Percentiles rank a stretch among this genome's conserved stretches.
Evolutionary conservation across 1,139 yeast genomes (phyloP).

Genomic region (Saccharomyces hybrid): DNA sequence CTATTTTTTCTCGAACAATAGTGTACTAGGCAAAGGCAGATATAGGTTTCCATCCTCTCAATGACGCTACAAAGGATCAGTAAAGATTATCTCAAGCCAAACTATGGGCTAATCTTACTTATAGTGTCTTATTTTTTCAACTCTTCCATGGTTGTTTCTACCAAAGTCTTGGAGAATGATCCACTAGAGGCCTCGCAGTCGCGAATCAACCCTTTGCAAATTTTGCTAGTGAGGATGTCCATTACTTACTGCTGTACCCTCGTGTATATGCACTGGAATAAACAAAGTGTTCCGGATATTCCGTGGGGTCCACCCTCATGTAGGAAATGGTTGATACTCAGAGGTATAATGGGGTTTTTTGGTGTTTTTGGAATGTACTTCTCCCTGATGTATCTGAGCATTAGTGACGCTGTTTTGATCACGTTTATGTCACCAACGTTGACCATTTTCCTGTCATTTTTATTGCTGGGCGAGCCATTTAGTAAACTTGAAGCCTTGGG

Average conservation of each 20-base stretch:
- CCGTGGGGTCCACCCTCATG: conserved; percentile 64
- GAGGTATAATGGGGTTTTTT: conserved; percentile 70
- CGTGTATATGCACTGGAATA: conserved; percentile 44
- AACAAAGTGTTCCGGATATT: conserved; percentile 44
- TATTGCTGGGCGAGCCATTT: conserved; percentile 60
- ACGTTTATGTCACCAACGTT: conserved; percentile 72
- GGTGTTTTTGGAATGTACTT: conserved; percentile 74
- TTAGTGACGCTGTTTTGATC: conserved; percentile 74
- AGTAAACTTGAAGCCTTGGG: conserved; percentile 61
- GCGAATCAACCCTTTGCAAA: conserved; percentile 63
- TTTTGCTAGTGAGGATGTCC: conserved; percentile 66
- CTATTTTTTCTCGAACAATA: not conserved
- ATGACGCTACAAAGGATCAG: not conserved
- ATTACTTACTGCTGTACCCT: conserved; percentile 58
- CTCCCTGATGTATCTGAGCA: conserved; percentile 63
- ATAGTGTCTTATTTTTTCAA: conserved; percentile 56
- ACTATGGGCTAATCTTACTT: conserved; percentile 39
- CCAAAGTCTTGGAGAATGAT: conserved; percentile 58
- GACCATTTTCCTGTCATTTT: conserved; percentile 68
- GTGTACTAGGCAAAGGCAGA: not conserved
- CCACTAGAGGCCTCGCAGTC: conserved; percentile 31
- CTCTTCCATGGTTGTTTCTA: conserved; percentile 61
- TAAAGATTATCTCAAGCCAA: conserved; percentile 9
- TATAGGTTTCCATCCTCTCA: not conserved
- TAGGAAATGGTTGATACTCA: conserved; percentile 46